A percentile compares a stretch with the other conserved stretches of the same genome.
phyloP scores from a whole-genome alignment of 2,329 filamentous ascomycete genomes.

The Exophiala oligosperma region DNA sequence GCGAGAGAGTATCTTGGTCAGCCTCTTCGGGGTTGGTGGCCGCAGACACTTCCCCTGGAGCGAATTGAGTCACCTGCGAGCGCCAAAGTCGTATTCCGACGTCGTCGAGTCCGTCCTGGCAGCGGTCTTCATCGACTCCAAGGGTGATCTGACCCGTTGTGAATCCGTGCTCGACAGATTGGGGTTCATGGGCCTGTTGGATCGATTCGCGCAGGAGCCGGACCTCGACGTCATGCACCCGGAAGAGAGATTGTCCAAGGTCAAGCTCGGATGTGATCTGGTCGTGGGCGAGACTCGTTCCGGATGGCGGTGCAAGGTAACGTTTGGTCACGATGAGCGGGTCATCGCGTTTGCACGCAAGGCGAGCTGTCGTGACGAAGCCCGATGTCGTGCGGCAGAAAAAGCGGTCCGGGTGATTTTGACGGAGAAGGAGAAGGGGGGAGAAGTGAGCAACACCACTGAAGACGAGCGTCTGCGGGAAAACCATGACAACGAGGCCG shows the following conservation, averaged over 20 bases:
- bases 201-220: constrained; percentile 23
- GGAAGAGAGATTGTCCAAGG: constrained; percentile 4
- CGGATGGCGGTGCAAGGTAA: constrained; percentile 18
- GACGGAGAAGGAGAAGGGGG: background rate
- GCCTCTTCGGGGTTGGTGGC: constrained; percentile 57
- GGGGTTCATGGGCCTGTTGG: constrained; percentile 52
- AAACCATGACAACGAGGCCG: too few relatives aligned
- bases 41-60: constrained; percentile 73
- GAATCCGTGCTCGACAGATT: constrained; percentile 60
- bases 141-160: constrained; percentile 62
- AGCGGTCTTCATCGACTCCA: constrained; percentile 78
- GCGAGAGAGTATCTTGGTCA: constrained; percentile 50
- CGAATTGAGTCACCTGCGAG: constrained; percentile 62
- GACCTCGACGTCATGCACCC: constrained; percentile 16
- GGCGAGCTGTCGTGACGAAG: constrained; percentile 21
- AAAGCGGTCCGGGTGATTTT: constrained; percentile 12
- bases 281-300: background rate
- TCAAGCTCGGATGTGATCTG: background rate
- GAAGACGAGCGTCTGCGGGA: too few relatives aligned
- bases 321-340: constrained; percentile 4
- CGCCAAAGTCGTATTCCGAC: constrained; percentile 80
- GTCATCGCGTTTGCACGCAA: constrained; percentile 13
- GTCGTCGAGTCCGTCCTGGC: constrained; percentile 78
- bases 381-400: constrained; percentile 18
- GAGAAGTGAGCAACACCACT: background rate